Percentiles rank a stretch among this genome's conserved stretches.
Conservation (phyloP, 1,284 basidiomycete genomes). For the Tilletia horrida region DNA sequence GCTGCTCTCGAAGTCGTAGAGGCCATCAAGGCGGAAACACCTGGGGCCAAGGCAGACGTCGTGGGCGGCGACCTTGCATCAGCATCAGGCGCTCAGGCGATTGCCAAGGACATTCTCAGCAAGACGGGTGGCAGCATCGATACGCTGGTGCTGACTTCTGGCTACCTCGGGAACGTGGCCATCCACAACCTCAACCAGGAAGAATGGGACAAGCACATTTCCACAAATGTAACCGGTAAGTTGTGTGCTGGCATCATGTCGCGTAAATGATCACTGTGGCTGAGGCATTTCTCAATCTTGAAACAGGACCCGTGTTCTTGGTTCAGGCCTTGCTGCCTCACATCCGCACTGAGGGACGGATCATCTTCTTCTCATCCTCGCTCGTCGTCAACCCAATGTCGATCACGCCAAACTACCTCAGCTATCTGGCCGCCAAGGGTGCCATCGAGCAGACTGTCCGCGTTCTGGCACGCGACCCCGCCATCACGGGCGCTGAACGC, state of each 20-base stretch:
- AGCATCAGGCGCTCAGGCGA: not conserved
- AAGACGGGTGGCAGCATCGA: not conserved
- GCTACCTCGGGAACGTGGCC: not conserved
- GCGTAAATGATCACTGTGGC: not conserved
- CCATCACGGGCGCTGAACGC: conserved; percentile 8
- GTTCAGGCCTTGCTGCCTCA: conserved; percentile 1
- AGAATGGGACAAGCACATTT: conserved; percentile 5
- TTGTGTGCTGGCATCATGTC: not conserved
- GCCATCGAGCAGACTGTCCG: not conserved
- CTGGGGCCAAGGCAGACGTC: not conserved
- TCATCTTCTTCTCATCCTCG: conserved; percentile 6
- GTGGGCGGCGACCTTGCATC: conserved; percentile 5
- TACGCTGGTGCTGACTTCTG: conserved; percentile 2
- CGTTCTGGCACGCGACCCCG: conserved; percentile 6
- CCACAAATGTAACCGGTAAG: conserved; percentile 1
- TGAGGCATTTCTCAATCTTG: not conserved
- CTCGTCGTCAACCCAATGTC: not conserved
- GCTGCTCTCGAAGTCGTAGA: conserved; percentile 1
- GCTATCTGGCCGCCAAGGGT: not conserved
- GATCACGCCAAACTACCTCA: not conserved
- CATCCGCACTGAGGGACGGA: conserved; percentile 1
- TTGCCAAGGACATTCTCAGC: not conserved
- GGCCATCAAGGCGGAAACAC: not conserved
- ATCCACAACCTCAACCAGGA: not conserved
- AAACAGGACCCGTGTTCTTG: conserved; percentile 7